These are phyloP conservation scores for Pythium aristosporum DNA, from an alignment of 352 stramenopile genomes.

Conservation along the genomic window DNA sequence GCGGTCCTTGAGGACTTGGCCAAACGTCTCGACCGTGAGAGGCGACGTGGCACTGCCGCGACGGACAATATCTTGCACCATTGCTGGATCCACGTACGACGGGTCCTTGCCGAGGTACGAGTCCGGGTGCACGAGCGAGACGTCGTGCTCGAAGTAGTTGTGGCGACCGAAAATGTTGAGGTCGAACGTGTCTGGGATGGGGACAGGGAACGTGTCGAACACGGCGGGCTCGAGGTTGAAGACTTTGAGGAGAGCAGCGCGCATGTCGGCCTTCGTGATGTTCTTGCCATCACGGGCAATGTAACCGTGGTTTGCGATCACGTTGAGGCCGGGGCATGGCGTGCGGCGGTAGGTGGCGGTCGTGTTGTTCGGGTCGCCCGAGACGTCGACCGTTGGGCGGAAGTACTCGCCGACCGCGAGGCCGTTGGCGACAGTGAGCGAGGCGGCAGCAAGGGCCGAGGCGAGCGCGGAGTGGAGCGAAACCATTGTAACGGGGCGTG, in stretches of 20 bases:
- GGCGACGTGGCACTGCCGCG: neutral
- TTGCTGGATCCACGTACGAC: constrained; percentile 23
- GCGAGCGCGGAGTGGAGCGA: no score
- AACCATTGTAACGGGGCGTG: no score
- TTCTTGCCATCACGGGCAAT: constrained; percentile 49
- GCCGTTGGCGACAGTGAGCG: no score
- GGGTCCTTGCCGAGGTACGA: constrained; percentile 35
- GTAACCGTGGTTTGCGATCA: constrained; percentile 57
- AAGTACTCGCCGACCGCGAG: constrained; percentile 26
- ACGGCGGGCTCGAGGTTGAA: constrained; percentile 16
- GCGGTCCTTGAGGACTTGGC: neutral
- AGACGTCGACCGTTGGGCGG: constrained; percentile 30
- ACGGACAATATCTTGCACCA: constrained; percentile 32
- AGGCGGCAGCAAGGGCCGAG: no score
- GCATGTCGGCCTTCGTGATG: constrained; percentile 30
- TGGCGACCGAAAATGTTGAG: constrained; percentile 43
- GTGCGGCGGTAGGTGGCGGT: constrained; percentile 33
- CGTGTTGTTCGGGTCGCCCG: constrained; percentile 26
- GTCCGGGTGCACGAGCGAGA: constrained; percentile 34
- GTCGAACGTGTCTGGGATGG: constrained; percentile 31
- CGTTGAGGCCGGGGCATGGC: constrained; percentile 54
- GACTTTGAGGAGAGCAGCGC: constrained; percentile 1
- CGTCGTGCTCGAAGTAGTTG: constrained; percentile 37
- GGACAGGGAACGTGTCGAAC: constrained; percentile 35
- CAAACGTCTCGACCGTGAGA: constrained; percentile 12